Base-by-base conservation (phyloP, 768 basidiomycete species). In the Panaeolus cyanescens region DNA sequence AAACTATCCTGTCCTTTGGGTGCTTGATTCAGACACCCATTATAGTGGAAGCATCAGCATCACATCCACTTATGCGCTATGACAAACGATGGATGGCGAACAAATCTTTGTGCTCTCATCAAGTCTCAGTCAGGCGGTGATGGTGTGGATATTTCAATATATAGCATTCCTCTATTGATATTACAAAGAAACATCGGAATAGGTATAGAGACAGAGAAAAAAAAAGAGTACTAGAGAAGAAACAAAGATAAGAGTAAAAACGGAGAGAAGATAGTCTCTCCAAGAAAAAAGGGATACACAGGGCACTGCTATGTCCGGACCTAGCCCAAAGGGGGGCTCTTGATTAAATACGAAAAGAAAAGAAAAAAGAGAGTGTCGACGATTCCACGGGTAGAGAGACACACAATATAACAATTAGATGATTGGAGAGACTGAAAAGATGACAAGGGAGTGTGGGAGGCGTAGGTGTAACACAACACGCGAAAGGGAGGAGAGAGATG, bases 111-210 rank as follows among this genome's bases (percentile, higher is more conserved):
- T 13, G n/a, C 25, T 25, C 45, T 50, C 45, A 50, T 50, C 45
- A 50, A 2, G 13, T 7, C 37, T n/a, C 17, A 42, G 39, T 8
- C n/a, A 4, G 30, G 25, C 25, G 30, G 12, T 25, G 15, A 50
- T 42, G 42, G 62, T 28, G 55, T 57, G 56, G 34, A 28, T 55
- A 37, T 56, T 72, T 67, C 67, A 64, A 70, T 69, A 68, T 63
- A 70, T 70, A 77, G 72, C 72, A 77, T 76, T 77, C 72, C 72
- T 79, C 75, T 79, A 78, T 72, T 75, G 68, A 70, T 75, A 72
- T 74, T 79, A 80, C 75, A 79, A 71, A 71, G 63, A 70, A 68
- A 73, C 66, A 68, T 62, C 60, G 62, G 45, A 50, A 50, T 50
- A 50, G 45, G 45, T 50, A 60, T 50, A 37, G 64, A 68, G 68